Conservation (phyloP, 2,329 filamentous ascomycete genomes). For the Trichophyton verrucosum region DNA sequence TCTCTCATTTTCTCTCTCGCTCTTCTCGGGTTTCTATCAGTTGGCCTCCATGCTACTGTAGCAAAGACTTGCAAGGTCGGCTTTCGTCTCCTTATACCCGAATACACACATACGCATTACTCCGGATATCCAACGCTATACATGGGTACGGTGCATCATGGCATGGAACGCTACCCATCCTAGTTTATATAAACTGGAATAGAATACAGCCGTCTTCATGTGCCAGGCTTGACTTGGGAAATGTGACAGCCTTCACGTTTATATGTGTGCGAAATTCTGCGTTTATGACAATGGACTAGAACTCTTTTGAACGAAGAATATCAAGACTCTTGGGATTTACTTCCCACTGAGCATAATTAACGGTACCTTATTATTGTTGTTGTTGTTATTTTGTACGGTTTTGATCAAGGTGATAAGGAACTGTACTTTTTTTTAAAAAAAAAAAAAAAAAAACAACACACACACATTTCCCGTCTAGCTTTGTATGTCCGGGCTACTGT, state of each 20-base stretch:
- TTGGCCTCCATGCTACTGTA: slow-evolving; percentile 17
- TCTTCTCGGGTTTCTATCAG: slow-evolving; percentile 19
- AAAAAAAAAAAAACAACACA: too few species aligned
- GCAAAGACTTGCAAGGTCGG: slow-evolving; percentile 21
- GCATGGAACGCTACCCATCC: slow-evolving; percentile 27
- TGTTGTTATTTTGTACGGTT: too few species aligned
- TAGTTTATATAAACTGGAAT: slow-evolving; percentile 19
- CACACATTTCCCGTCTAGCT: too few species aligned
- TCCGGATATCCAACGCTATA: slow-evolving; percentile 29
- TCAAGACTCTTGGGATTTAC: too few species aligned
- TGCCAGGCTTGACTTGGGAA: slow-evolving; percentile 32
- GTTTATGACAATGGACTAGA: slow-evolving; percentile 18
- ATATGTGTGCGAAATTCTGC: slow-evolving; percentile 25
- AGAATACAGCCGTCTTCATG: slow-evolving; percentile 27
- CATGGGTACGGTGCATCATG: slow-evolving; percentile 19
- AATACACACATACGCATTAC: slow-evolving; percentile 14
- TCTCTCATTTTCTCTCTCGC: slow-evolving; percentile 12
- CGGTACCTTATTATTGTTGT: too few species aligned
- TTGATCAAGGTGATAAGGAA: too few species aligned
- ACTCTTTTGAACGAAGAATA: too few species aligned
- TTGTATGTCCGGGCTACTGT: too few species aligned
- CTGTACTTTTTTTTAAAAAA: too few species aligned
- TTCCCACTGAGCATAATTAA: too few species aligned
- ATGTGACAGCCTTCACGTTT: slow-evolving; percentile 27
- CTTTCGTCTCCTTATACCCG: slow-evolving; percentile 11